A percentile compares a stretch with the other conserved stretches of the same genome.
Conservation (phyloP, 2,329 filamentous ascomycete genomes). For the Fusarium fujikuroi region DNA sequence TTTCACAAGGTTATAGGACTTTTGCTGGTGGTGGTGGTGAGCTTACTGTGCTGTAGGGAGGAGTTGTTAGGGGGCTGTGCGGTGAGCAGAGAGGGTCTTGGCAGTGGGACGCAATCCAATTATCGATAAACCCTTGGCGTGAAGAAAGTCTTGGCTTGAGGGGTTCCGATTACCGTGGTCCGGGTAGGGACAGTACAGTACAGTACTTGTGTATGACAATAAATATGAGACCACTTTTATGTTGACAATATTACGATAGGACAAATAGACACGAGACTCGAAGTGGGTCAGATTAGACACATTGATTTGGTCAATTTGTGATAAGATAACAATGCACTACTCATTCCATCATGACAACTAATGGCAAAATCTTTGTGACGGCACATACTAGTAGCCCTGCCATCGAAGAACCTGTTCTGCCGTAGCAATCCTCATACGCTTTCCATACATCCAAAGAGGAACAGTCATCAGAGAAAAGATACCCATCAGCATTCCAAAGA, state of each 20-base stretch:
- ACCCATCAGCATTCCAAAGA: conserved; percentile 43
- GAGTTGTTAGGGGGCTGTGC: not conserved
- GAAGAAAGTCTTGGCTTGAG: conserved; percentile 14
- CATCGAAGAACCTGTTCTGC: conserved; percentile 12
- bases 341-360: not conserved
- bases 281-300: not conserved
- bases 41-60: not conserved
- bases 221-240: not conserved
- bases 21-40: not conserved
- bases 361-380: not conserved
- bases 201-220: not conserved
- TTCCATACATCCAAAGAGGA: conserved; percentile 50
- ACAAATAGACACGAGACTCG: not conserved
- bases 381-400: conserved; percentile 3
- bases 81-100: conserved; percentile 21
- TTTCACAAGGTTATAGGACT: not conserved
- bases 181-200: not conserved
- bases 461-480: conserved; percentile 53
- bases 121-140: conserved; percentile 4
- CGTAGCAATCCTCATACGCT: conserved; percentile 52
- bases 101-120: conserved; percentile 9
- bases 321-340: not conserved
- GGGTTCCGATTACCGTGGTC: conserved; percentile 3
- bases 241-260: not conserved
- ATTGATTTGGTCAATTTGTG: not conserved